Conservation (phyloP, 2,329 filamentous ascomycete genomes). For the Huntiella bhutanensis region DNA sequence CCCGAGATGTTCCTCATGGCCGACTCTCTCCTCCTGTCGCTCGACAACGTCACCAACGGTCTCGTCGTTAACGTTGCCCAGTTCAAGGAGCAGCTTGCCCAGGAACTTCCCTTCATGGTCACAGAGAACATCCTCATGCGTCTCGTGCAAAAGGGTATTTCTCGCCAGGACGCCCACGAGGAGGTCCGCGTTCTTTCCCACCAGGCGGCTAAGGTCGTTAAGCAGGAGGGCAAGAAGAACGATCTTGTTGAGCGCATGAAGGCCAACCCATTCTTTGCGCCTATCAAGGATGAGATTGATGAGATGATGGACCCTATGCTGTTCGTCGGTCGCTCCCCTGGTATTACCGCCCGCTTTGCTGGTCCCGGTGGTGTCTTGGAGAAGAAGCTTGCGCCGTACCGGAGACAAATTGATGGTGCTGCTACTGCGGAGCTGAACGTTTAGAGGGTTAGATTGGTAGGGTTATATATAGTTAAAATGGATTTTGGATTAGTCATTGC, state of each 20-base stretch:
- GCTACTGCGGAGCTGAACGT: constrained; percentile 22
- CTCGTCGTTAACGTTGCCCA: constrained; percentile 63
- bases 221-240: constrained; percentile 35
- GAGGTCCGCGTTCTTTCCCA: constrained; percentile 68
- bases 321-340: constrained; percentile 25
- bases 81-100: constrained; percentile 47
- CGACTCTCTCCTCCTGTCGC: constrained; percentile 46
- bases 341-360: constrained; percentile 28
- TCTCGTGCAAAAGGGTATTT: constrained; percentile 49
- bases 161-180: constrained; percentile 70
- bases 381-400: constrained; percentile 22
- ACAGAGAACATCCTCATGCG: constrained; percentile 56
- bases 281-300: constrained; percentile 51
- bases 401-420: constrained; percentile 18
- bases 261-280: constrained; percentile 52
- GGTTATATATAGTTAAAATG: background rate
- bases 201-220: constrained; percentile 46
- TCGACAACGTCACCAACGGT: constrained; percentile 49
- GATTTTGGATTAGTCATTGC: background rate
- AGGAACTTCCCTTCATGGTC: constrained; percentile 75
- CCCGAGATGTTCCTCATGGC: constrained; percentile 49
- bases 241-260: constrained; percentile 67
- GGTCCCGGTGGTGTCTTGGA: constrained; percentile 22
- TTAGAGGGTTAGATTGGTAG: constrained; percentile 13
- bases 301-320: constrained; percentile 43